phyloP scores from a whole-genome alignment of 805 yeast genomes.

The Kuraishia cidri region DNA sequence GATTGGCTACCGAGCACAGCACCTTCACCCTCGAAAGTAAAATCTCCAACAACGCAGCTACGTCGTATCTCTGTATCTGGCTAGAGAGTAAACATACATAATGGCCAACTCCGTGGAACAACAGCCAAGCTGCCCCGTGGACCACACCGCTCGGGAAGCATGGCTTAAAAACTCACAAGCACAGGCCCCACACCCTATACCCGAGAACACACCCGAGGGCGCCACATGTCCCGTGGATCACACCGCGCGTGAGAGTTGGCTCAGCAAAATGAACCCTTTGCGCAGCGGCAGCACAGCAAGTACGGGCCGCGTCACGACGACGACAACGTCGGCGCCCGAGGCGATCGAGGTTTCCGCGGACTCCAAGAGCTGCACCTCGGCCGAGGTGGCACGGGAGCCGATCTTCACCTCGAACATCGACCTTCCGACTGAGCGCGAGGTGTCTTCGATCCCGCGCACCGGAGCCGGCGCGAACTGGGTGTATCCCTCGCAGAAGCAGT shows the following conservation, averaged over 20 bases:
- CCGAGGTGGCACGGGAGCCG: constrained; percentile 24
- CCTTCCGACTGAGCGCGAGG: constrained; percentile 66
- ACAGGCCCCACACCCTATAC: constrained; percentile 4
- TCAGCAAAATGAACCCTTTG: constrained; percentile 5
- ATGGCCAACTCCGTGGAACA: too few relatives aligned
- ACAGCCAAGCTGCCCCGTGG: constrained; percentile 55
- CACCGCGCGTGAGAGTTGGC: constrained; percentile 27
- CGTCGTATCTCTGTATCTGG: too few relatives aligned
- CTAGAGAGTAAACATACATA: too few relatives aligned
- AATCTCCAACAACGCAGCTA: too few relatives aligned
- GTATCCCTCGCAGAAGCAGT: constrained; percentile 93
- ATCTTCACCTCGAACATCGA: constrained; percentile 21
- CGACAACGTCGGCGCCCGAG: constrained; percentile 22
- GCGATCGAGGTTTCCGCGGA: constrained; percentile 27
- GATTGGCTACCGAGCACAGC: too few relatives aligned
- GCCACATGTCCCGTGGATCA: constrained; percentile 29
- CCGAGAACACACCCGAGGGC: constrained; percentile 11
- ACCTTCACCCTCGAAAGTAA: too few relatives aligned
- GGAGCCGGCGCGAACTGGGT: constrained; percentile 70
- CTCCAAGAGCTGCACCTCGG: constrained; percentile 33
- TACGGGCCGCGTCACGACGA: too few relatives aligned
- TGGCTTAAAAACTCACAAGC: constrained; percentile 35
- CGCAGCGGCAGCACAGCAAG: too few relatives aligned
- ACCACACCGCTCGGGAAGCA: constrained; percentile 45
- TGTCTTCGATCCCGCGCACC: constrained; percentile 79